Evolutionary conservation across 2,329 filamentous ascomycete genomes (phyloP), one percentile per base, ranked within the genome.

Genomic region (Aureobasidium sp.): DNA sequence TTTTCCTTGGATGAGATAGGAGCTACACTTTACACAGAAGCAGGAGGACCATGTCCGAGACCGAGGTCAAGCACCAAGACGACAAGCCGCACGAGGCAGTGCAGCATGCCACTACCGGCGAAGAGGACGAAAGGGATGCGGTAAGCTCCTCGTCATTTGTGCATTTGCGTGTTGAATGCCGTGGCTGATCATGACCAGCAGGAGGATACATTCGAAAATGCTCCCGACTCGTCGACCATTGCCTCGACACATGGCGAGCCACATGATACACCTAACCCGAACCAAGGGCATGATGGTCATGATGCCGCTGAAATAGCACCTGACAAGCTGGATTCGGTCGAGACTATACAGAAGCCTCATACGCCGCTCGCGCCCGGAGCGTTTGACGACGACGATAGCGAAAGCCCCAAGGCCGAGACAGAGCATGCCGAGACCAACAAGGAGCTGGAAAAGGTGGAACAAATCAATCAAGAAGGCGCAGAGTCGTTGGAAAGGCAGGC

Each of bases 191-290:
- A 30, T 53, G 40, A 45, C 14, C 17, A 14, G 17, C 14, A 6
- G 29, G 66, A 88, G 84, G 85, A 90, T 63, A 80, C 79, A 14
- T 95, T 94, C 64, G 88, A 95, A 71, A 89, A 95, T 75, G 89
- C 88, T 53, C 73, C 81, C 61, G 85, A 88, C 68, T 79, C 76
- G 47, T 59, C 63, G 10, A 52, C 58, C 16, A 61, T 60, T 38
- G 60, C 58, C 12, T 56, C 61, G 35, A 61, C 59, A 21, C 44
- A 51, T 48, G 56, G 29, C 47, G 41, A 42, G 48, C 47, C 29
- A 19, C 56, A 55, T 21, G 54, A 50, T 41, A 12, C 53, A 55
- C 30, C 63, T 62, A 17, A 55, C 58, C 53, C 58, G 61, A 29
- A 53, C 62, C 39, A 56, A 56, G 42, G 62, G 63, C 38, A 52